Evolutionary conservation across 1,284 basidiomycete genomes (phyloP).

Genomic region (Garcileccinum viscosum): DNA sequence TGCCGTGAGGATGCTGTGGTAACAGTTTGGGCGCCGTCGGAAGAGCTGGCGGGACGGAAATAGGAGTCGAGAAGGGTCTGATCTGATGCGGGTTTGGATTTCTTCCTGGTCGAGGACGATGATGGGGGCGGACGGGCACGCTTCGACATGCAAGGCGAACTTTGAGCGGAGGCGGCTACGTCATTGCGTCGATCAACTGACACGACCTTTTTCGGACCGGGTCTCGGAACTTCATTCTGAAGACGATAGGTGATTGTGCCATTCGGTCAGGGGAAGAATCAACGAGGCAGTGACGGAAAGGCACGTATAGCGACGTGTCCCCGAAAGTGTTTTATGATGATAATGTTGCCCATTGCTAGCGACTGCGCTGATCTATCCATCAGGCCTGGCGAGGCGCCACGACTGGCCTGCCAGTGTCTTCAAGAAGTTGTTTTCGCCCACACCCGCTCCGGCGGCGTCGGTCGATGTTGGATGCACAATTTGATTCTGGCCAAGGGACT

Average conservation of each 20-base stretch:
- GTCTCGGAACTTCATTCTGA: not conserved
- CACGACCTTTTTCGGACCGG: constrained; percentile 29
- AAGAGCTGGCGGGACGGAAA: constrained; percentile 29
- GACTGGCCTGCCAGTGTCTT: constrained; percentile 4
- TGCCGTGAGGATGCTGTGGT: constrained; percentile 17
- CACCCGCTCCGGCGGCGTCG: constrained; percentile 27
- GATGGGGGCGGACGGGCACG: constrained; percentile 19
- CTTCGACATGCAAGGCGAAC: constrained; percentile 33
- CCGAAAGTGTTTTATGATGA: too few relatives aligned
- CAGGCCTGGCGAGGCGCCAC: constrained; percentile 29
- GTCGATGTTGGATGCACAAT: constrained; percentile 5
- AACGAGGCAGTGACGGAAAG: constrained; percentile 5
- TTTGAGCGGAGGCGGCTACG: constrained; percentile 29
- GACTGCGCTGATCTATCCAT: constrained; percentile 11
- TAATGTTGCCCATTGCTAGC: constrained; percentile 12
- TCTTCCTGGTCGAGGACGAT: constrained; percentile 27
- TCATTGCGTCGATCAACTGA: constrained; percentile 35
- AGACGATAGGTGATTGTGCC: not conserved
- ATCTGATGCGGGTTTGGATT: constrained; percentile 18
- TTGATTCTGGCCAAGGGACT: constrained; percentile 8
- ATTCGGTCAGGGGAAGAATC: not conserved
- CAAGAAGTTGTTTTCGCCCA: constrained; percentile 2
- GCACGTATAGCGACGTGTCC: too few relatives aligned
- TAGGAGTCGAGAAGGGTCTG: constrained; percentile 36
- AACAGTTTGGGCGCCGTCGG: constrained; percentile 18